Evolutionary conservation across 805 yeast genomes (phyloP).

Genomic region (Lipomyces oligophaga): DNA sequence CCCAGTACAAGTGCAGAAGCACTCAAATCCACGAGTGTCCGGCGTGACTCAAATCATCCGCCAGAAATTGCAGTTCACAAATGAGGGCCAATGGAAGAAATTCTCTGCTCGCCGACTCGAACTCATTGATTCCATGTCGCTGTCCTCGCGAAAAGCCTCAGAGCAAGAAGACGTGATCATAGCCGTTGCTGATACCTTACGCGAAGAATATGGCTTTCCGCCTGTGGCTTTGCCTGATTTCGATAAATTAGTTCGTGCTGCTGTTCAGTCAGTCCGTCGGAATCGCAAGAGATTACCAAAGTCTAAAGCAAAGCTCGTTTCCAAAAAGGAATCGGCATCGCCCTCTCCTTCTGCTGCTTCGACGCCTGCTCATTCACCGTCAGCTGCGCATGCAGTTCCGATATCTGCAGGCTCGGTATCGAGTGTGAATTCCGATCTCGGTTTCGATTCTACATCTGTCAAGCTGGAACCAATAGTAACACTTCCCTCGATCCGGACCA

Average conservation of each 20-base stretch:
- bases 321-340: constrained; percentile 1
- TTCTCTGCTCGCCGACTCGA: constrained; percentile 89
- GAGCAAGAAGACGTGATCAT: constrained; percentile 85
- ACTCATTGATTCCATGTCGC: constrained; percentile 69
- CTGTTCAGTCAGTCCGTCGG: constrained; percentile 87
- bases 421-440: neutral
- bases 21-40: constrained; percentile 24
- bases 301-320: constrained; percentile 30
- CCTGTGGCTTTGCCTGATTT: constrained; percentile 61
- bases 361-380: neutral
- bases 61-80: constrained; percentile 63
- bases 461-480: no score
- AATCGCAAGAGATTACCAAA: constrained; percentile 68
- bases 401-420: neutral
- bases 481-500: no score
- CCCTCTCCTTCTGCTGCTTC: neutral
- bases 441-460: no score
- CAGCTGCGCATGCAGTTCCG: neutral
- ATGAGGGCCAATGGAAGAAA: constrained; percentile 80
- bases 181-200: constrained; percentile 69
- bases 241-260: constrained; percentile 86
- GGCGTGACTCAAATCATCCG: constrained; percentile 60
- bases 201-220: constrained; percentile 74
- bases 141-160: constrained; percentile 71
- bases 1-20: no score